Evolutionary conservation across 345 rosid species (phyloP).

Genomic region (Garcia nutans): DNA sequence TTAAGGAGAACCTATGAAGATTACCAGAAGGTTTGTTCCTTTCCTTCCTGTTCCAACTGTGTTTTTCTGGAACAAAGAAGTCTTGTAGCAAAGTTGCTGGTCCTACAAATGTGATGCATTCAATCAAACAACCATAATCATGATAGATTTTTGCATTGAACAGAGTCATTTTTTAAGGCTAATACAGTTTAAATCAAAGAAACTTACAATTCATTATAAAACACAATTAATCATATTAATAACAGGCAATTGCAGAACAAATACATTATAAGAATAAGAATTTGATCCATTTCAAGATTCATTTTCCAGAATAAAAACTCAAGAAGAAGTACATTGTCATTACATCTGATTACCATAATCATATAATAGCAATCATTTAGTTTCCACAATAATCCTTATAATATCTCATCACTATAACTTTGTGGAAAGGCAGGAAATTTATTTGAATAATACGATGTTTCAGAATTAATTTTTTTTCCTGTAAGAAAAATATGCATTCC

Average conservation of each 20-base stretch:
- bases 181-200: not conserved
- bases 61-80: constrained; percentile 47
- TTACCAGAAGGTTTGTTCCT: constrained; percentile 48
- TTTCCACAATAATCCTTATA: not conserved
- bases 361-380: not conserved
- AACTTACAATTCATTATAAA: not conserved
- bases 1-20: constrained; percentile 6
- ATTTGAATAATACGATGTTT: not conserved
- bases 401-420: not conserved
- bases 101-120: constrained; percentile 28
- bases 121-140: no score
- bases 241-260: not conserved
- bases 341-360: not conserved
- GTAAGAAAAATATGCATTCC: not conserved
- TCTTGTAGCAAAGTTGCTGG: constrained; percentile 55
- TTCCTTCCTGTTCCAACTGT: constrained; percentile 35
- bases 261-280: not conserved
- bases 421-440: not conserved
- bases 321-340: not conserved
- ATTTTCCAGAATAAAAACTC: not conserved
- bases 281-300: not conserved
- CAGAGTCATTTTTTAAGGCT: not conserved
- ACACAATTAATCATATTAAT: not conserved
- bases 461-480: no score
- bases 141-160: no score